A percentile compares a stretch with the other conserved stretches of the same genome.
phyloP scores from a whole-genome alignment of 768 basidiomycete species.

The Peribolospora kevripleyi region DNA sequence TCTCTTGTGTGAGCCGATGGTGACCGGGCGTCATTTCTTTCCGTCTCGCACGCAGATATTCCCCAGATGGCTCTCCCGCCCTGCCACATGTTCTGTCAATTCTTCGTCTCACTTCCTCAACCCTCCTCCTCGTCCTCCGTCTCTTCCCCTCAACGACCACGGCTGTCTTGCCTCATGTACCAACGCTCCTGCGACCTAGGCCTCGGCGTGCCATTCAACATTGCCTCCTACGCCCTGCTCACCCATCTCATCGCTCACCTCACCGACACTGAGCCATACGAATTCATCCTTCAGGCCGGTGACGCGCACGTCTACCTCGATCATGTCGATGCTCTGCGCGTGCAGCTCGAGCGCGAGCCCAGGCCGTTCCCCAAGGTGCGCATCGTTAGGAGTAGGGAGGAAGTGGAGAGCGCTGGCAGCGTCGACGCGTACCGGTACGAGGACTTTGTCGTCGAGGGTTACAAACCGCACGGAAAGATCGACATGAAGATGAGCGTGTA shows the following conservation, averaged over 20 bases:
- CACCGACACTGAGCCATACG: conserved; percentile 61
- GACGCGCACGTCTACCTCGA: conserved; percentile 92
- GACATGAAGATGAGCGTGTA: conserved; percentile 92
- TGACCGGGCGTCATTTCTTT: not conserved
- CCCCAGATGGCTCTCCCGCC: conserved; percentile 88
- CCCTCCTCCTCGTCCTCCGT: conserved; percentile 23
- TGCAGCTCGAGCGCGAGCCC: conserved; percentile 56
- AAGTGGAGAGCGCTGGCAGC: conserved; percentile 16
- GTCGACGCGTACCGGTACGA: conserved; percentile 58
- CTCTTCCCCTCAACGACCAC: conserved; percentile 26
- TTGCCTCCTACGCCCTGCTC: conserved; percentile 89
- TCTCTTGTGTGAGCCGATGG: not conserved
- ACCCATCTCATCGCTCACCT: conserved; percentile 95
- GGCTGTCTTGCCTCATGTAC: conserved; percentile 85
- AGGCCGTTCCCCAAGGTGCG: conserved; percentile 55
- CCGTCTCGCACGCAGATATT: conserved; percentile 35
- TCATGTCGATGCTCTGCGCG: conserved; percentile 63
- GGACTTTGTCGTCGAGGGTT: conserved; percentile 73
- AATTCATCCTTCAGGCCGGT: conserved; percentile 83
- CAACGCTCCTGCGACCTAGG: conserved; percentile 94
- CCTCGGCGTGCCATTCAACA: conserved; percentile 95
- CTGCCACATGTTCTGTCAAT: conserved; percentile 97
- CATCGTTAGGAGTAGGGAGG: conserved; percentile 24
- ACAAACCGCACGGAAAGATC: conserved; percentile 57
- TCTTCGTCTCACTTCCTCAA: conserved; percentile 72